phyloP scores from a whole-genome alignment of 2,329 filamentous ascomycete genomes.

The Aureobasidium vineae region DNA sequence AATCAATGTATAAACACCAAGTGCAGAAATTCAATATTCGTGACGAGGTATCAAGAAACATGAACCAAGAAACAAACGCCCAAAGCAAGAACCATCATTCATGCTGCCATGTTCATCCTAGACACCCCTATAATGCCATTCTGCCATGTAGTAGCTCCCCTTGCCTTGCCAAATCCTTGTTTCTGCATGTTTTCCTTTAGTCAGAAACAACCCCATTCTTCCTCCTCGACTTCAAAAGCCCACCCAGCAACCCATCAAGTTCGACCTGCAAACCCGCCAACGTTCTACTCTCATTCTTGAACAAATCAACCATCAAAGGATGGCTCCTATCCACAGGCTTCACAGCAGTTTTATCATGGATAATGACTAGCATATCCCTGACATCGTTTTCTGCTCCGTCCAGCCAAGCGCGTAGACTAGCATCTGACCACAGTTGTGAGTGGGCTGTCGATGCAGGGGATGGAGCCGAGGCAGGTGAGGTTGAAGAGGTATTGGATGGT shows the following conservation, averaged over 20 bases:
- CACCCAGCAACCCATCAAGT: slow-evolving; percentile 62
- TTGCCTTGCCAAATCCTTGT: too few species aligned
- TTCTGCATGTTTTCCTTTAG: too few species aligned
- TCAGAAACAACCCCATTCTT: too few species aligned
- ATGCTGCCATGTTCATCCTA: too few species aligned
- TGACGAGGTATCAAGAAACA: too few species aligned
- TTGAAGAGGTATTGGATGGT: slow-evolving; percentile 28
- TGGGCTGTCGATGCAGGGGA: slow-evolving; percentile 33
- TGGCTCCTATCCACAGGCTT: slow-evolving; percentile 78
- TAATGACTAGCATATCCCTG: slow-evolving; percentile 82
- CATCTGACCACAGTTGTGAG: slow-evolving; percentile 68
- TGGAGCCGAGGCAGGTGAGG: slow-evolving; percentile 40
- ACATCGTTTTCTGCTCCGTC: slow-evolving; percentile 81
- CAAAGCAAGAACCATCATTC: too few species aligned
- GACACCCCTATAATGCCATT: too few species aligned
- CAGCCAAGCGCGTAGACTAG: slow-evolving; percentile 81
- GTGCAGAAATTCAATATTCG: too few species aligned
- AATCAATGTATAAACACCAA: too few species aligned
- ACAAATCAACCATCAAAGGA: slow-evolving; percentile 75
- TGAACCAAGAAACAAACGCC: too few species aligned
- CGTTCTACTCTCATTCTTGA: slow-evolving; percentile 72
- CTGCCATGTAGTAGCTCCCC: too few species aligned
- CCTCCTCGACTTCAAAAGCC: not conserved
- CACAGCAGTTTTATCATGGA: slow-evolving; percentile 87
- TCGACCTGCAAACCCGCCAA: slow-evolving; percentile 67